Evolutionary conservation across 1,284 basidiomycete genomes (phyloP).

Genomic region (Veloboletus limbatus): DNA sequence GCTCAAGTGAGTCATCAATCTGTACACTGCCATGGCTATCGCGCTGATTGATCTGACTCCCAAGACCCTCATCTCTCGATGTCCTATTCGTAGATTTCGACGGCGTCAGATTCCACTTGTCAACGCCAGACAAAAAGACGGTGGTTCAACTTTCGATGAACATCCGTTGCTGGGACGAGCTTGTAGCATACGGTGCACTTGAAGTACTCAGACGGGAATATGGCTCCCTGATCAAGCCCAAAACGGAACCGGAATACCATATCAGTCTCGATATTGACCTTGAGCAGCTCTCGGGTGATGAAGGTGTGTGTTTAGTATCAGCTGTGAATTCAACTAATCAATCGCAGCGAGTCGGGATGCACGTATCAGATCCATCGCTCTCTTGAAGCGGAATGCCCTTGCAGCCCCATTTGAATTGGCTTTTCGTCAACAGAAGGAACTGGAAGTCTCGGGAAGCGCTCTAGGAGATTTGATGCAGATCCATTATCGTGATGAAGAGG

Average conservation of each 20-base stretch:
- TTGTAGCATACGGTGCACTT: slow-evolving; percentile 83
- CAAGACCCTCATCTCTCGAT: slow-evolving; percentile 86
- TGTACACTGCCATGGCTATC: slow-evolving; percentile 5
- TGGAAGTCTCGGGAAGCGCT: slow-evolving; percentile 67
- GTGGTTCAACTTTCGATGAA: slow-evolving; percentile 89
- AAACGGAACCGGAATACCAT: slow-evolving; percentile 84
- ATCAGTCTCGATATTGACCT: slow-evolving; percentile 87
- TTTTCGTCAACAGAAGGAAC: slow-evolving; percentile 82
- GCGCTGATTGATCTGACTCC: slow-evolving; percentile 15
- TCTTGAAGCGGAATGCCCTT: slow-evolving; percentile 92
- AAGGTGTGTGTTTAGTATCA: slow-evolving; percentile 55
- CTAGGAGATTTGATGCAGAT: slow-evolving; percentile 88
- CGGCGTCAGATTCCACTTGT: slow-evolving; percentile 92
- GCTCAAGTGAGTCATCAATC: slow-evolving; percentile 55
- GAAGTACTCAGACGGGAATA: slow-evolving; percentile 86
- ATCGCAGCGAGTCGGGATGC: slow-evolving; percentile 71
- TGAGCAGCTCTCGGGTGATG: slow-evolving; percentile 75
- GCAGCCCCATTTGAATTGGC: slow-evolving; percentile 94
- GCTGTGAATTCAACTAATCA: slow-evolving; percentile 2
- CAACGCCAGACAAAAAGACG: slow-evolving; percentile 83
- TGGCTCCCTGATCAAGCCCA: slow-evolving; percentile 61
- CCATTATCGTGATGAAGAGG: slow-evolving; percentile 95
- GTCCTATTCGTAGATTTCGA: slow-evolving; percentile 98
- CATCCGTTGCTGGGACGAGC: slow-evolving; percentile 95
- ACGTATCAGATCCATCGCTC: slow-evolving; percentile 79